phyloP scores from a whole-genome alignment of 2,329 filamentous ascomycete species.

The Tolypocladium pustulatum region DNA sequence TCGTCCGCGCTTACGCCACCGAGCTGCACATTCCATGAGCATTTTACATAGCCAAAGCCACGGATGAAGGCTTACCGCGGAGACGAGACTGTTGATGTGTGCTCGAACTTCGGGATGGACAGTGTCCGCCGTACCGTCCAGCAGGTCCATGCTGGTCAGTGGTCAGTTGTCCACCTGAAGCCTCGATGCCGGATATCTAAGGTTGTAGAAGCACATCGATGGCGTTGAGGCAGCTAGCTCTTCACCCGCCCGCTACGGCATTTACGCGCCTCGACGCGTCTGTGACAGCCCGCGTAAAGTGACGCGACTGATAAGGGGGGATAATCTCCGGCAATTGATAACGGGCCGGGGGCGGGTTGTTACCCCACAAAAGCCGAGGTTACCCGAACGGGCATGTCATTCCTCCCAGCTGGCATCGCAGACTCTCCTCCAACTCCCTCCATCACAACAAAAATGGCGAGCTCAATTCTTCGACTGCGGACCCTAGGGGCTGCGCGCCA shows the following conservation, averaged over 20 bases:
- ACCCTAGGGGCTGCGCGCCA: constrained; percentile 25
- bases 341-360: not conserved
- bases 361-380: constrained; percentile 27
- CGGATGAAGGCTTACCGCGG: constrained; percentile 56
- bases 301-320: constrained; percentile 6
- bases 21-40: constrained; percentile 43
- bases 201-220: not conserved
- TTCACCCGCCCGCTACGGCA: not conserved
- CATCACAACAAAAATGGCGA: constrained; percentile 24
- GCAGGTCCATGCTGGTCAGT: constrained; percentile 37
- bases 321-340: constrained; percentile 6
- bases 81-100: constrained; percentile 86
- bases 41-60: not conserved
- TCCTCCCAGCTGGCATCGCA: constrained; percentile 5
- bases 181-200: not conserved
- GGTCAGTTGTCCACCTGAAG: not conserved
- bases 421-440: not conserved
- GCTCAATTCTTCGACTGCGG: constrained; percentile 26
- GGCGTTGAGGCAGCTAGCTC: not conserved
- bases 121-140: constrained; percentile 42
- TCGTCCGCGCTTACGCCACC: constrained; percentile 74
- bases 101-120: constrained; percentile 90
- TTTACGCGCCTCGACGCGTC: constrained; percentile 15
- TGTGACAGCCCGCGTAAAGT: not conserved
- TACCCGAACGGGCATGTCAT: constrained; percentile 21